Evolutionary conservation across 2,329 filamentous ascomycete species (phyloP).

Genomic region (Cercospora sesami): DNA sequence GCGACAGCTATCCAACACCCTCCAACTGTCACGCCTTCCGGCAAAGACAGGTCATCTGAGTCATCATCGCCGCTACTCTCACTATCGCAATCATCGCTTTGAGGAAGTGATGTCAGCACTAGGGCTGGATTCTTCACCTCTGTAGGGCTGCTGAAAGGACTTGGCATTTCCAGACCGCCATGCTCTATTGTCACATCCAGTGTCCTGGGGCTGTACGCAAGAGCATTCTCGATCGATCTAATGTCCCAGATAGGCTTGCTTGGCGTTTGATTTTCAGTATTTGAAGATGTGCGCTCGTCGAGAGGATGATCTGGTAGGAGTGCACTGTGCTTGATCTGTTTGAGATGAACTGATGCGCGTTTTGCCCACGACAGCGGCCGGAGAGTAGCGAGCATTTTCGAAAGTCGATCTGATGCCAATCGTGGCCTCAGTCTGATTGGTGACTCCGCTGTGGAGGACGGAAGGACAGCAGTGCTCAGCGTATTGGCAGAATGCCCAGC

Average conservation of each 20-base stretch:
- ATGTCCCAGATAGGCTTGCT: background rate
- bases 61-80: slow-evolving; percentile 6
- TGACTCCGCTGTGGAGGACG: background rate
- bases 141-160: background rate
- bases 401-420: background rate
- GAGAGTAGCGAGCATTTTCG: slow-evolving; percentile 7
- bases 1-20: slow-evolving; percentile 8
- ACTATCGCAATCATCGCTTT: background rate
- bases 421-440: background rate
- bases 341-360: slow-evolving; percentile 3
- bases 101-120: background rate
- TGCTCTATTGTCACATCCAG: slow-evolving; percentile 1
- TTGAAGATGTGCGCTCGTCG: background rate
- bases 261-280: background rate
- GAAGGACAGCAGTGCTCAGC: background rate
- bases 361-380: slow-evolving; percentile 8
- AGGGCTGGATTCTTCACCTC: slow-evolving; percentile 1
- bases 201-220: background rate
- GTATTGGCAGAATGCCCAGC: background rate
- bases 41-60: background rate
- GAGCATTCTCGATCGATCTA: background rate
- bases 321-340: slow-evolving; percentile 2
- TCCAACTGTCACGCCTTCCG: slow-evolving; percentile 3
- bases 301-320: background rate
- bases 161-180: slow-evolving; percentile 4